phyloP scores from a whole-genome alignment of 352 stramenopile genomes.

The Pythium monospermum region DNA sequence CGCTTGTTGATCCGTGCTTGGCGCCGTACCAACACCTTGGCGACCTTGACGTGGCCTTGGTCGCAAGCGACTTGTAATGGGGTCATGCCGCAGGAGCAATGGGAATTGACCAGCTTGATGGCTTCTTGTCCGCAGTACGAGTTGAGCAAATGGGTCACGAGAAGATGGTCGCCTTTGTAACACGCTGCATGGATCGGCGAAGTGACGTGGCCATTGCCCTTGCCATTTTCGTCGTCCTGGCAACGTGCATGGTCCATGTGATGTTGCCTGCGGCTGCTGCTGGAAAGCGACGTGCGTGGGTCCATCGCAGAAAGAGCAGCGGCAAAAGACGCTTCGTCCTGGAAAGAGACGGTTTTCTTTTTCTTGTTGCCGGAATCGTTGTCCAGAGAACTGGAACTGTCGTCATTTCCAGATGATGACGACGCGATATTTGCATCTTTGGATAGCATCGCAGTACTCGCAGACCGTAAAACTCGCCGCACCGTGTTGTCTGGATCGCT shows the following conservation, averaged over 20 bases:
- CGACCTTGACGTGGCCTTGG: constrained; percentile 41
- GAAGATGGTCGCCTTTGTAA: constrained; percentile 44
- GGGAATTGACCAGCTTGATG: constrained; percentile 62
- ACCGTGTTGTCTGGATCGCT: constrained; percentile 22
- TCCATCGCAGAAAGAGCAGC: too few species aligned
- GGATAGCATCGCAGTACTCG: constrained; percentile 20
- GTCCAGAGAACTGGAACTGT: constrained; percentile 7
- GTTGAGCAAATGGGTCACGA: constrained; percentile 68
- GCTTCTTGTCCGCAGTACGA: constrained; percentile 58
- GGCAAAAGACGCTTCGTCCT: constrained; percentile 22
- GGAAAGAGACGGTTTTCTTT: constrained; percentile 63
- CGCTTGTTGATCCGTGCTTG: constrained; percentile 51
- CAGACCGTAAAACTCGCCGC: constrained; percentile 24
- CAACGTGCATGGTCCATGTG: constrained; percentile 16
- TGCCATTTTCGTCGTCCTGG: constrained; percentile 9
- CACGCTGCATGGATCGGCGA: constrained; percentile 71
- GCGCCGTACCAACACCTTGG: constrained; percentile 55
- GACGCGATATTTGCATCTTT: constrained; percentile 1
- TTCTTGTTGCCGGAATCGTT: constrained; percentile 26
- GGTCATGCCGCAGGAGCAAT: constrained; percentile 60
- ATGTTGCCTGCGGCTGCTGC: not conserved
- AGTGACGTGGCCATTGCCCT: constrained; percentile 23
- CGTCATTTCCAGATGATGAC: constrained; percentile 5
- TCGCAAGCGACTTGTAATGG: constrained; percentile 67
- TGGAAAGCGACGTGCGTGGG: too few species aligned